A percentile compares a stretch with the other conserved stretches of the same genome.
Conservation (phyloP, 1,284 basidiomycete genomes). For the Fomitopsis palustris region DNA sequence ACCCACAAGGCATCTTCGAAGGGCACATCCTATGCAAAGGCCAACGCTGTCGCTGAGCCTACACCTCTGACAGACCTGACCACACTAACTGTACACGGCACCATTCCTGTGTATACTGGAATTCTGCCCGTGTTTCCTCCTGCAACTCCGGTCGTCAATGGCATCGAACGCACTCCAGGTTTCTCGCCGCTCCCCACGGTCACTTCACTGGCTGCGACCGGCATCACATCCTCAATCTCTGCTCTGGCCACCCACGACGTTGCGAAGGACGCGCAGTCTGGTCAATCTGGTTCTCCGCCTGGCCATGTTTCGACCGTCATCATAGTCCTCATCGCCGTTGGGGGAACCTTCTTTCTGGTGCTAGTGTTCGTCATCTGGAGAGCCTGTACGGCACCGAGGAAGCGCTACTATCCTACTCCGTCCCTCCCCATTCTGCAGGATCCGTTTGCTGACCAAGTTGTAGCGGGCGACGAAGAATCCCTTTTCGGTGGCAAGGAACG, state of each 20-base stretch:
- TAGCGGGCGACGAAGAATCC: conserved; percentile 49
- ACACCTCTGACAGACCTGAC: conserved; percentile 45
- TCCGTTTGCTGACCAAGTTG: conserved; percentile 39
- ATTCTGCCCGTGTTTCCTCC: conserved; percentile 21
- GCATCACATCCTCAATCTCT: not conserved
- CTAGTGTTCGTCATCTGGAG: conserved; percentile 49
- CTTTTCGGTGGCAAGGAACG: conserved; percentile 73
- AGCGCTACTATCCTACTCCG: conserved; percentile 51
- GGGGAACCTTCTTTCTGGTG: conserved; percentile 52
- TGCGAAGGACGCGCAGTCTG: conserved; percentile 12
- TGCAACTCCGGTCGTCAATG: conserved; percentile 10
- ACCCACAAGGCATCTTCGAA: conserved; percentile 20
- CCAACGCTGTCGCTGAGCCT: conserved; percentile 51
- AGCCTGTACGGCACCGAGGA: conserved; percentile 44
- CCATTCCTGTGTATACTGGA: conserved; percentile 20
- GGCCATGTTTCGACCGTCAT: conserved; percentile 39
- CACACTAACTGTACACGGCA: conserved; percentile 10
- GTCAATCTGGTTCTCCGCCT: conserved; percentile 18
- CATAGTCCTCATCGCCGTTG: conserved; percentile 52
- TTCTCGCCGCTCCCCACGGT: conserved; percentile 24
- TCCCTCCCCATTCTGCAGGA: conserved; percentile 69
- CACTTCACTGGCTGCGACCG: conserved; percentile 13
- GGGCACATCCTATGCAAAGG: conserved; percentile 26
- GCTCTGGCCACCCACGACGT: not conserved
- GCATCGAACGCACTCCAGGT: conserved; percentile 12